phyloP scores from a whole-genome alignment of 208 protist genomes.

The Phytomonas sp. region DNA sequence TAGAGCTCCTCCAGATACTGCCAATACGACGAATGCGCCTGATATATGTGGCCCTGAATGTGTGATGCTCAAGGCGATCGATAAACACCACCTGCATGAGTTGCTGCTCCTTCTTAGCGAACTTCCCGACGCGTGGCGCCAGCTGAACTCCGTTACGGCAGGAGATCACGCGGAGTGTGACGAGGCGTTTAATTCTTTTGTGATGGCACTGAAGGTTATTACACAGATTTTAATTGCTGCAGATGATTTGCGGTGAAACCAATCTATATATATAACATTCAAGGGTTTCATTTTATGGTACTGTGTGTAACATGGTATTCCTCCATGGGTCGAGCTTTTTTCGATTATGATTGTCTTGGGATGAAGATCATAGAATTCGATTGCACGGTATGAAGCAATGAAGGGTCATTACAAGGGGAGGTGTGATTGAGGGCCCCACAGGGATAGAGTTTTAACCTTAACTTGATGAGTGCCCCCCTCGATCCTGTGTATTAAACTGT shows the following conservation, averaged over 20 bases:
- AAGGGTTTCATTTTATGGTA: not conserved
- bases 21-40: not conserved
- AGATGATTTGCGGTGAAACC: conserved; percentile 36
- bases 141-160: conserved; percentile 31
- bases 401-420: not conserved
- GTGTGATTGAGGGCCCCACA: not conserved
- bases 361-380: not conserved
- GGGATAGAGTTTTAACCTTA: not conserved
- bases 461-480: not conserved
- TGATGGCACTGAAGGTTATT: conserved; percentile 54
- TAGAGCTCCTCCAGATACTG: too few species aligned
- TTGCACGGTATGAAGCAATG: not conserved
- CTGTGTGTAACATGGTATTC: not conserved
- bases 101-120: conserved; percentile 49
- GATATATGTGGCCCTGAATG: not conserved
- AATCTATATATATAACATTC: not conserved
- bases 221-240: conserved; percentile 72
- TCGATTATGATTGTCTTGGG: not conserved
- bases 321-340: not conserved
- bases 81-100: conserved; percentile 58
- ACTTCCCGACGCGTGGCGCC: conserved; percentile 50
- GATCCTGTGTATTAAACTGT: not conserved
- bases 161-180: conserved; percentile 55
- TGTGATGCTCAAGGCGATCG: conserved; percentile 30
- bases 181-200: conserved; percentile 37